Base-by-base conservation (phyloP, 2,329 filamentous ascomycete genomes). In the Xylaria sp. region DNA sequence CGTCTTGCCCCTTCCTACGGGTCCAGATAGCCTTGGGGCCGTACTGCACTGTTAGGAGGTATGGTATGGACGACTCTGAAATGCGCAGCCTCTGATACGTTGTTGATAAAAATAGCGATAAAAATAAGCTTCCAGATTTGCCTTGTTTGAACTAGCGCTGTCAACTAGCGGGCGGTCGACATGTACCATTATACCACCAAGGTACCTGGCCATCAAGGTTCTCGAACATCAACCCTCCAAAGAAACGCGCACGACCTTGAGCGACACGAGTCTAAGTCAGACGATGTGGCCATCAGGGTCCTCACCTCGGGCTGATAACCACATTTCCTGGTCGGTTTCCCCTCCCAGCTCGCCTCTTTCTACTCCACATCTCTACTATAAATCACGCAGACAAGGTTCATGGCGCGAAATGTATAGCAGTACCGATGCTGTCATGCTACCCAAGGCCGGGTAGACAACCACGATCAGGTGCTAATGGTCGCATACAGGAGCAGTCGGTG, bases 201-300 rank as follows among this genome's bases (percentile, higher is more conserved):
- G 47, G 43, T 48, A 48, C 60, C 43, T 58, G 64, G 11, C 69
- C 70, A 68, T 72, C 71, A 68, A 56, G 70, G 71, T 72, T 62
- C 69, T 67, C 65, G 62, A 58, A 51, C 17, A 15, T 46, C 48
- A 29, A 46, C 37, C 13, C 27, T 33, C 40, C 27, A 11, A 46
- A 31, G 31, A 7, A 29, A 46, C n/a, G 19, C 43, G 31, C 43
- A 31, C 13, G 27, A 25, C 43, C n/a, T 46, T 11, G 25, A 46
- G 25, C 17, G 43, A 46, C 43, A 46, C 25, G 43, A 46, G 43
- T 46, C 43, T 25, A 46, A 19, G 19, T 46, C 43, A 46, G 43
- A 46, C 19, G 43, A 23, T 11, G 23, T 41, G 25, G n/a, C 58
- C 58, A 62, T 62, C 58, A 64, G 9, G 62, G 58, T 64, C 48